Evolutionary conservation across 2,329 filamentous ascomycete genomes (phyloP).

Genomic region (Xylariaceae sp.): DNA sequence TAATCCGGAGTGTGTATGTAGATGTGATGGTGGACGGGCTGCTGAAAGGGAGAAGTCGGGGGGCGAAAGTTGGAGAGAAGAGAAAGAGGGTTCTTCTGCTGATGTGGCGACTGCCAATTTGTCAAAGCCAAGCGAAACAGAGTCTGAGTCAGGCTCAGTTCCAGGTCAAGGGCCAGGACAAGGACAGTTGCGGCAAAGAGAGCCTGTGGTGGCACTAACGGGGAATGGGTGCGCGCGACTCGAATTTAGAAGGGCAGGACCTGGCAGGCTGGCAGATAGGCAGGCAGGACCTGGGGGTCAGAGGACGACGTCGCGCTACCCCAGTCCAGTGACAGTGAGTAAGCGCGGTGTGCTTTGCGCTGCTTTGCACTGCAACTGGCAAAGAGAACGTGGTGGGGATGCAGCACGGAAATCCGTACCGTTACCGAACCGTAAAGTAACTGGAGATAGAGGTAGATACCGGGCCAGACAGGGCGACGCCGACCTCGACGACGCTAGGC

Average conservation of each 20-base stretch:
- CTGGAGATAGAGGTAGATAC: background rate
- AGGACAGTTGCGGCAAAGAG: conserved; percentile 21
- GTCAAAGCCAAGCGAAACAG: conserved; percentile 33
- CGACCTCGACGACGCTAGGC: conserved; percentile 1
- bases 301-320: conserved; percentile 1
- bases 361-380: background rate
- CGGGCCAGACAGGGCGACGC: background rate
- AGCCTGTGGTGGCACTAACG: conserved; percentile 2
- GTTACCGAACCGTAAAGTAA: too few species aligned
- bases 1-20: background rate
- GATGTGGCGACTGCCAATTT: conserved; percentile 34
- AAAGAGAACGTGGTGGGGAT: conserved; percentile 1
- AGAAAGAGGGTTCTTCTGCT: conserved; percentile 25
- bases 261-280: background rate
- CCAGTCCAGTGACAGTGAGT: conserved; percentile 1
- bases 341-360: conserved; percentile 1
- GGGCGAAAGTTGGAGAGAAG: conserved; percentile 18
- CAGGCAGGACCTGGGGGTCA: conserved; percentile 1
- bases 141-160: conserved; percentile 31
- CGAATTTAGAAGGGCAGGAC: background rate
- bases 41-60: conserved; percentile 22
- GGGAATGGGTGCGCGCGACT: conserved; percentile 7
- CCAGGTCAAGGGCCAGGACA: conserved; percentile 19
- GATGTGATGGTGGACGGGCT: conserved; percentile 21
- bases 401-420: background rate